Evolutionary conservation across 1,284 basidiomycete genomes (phyloP), one percentile per base, ranked within the genome.

Genomic region (Meripilus lineatus): DNA sequence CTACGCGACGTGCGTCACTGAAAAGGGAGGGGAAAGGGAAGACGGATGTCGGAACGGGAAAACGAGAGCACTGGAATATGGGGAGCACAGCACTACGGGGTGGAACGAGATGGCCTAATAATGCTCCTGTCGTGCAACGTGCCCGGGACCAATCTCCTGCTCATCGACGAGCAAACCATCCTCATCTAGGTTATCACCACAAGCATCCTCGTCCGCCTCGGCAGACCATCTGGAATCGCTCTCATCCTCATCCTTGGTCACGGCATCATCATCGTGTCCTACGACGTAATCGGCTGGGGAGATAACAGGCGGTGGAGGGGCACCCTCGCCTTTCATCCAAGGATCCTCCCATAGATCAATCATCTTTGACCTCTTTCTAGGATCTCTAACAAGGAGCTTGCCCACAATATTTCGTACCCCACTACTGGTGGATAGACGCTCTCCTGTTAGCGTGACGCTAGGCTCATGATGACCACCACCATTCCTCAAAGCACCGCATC

Each of bases 371-470:
- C 89, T 67, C 49, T 78, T 75, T 51, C 58, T 67, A 30, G 86
- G 80, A 61, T 90, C 81, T 14, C 88, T 68, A 11, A 84, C 81
- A 22, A 93, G 66, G 36, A 93, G 56, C 26, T 70, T 65, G 4
- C 62, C 72, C 0, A 89, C 86, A 30, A 89, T 67, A 23, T 72
- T 55, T 52, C 69, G 71, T 34, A 76, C 67, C 3, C 72, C 74
- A n/a, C 58, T 61, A 42, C 72, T 75, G 28, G 58, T 57, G 33
- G 70, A 70, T n/a, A 81, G 66, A 20, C 48, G 54, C 4, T 48
- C 39, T 6, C 56, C 59, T 13, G 42, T 32, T 22, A 52, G 45
- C 21, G 39, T 38, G n/a, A n/a, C n/a, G n/a, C n/a, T n/a, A 21
- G 28, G 28, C 10, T n/a, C 28, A n/a, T 10, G 8, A 30, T 30